These are phyloP conservation scores for Grosmannia clavigera DNA, from an alignment of 2,329 filamentous ascomycete species.

Conservation along the genomic window DNA sequence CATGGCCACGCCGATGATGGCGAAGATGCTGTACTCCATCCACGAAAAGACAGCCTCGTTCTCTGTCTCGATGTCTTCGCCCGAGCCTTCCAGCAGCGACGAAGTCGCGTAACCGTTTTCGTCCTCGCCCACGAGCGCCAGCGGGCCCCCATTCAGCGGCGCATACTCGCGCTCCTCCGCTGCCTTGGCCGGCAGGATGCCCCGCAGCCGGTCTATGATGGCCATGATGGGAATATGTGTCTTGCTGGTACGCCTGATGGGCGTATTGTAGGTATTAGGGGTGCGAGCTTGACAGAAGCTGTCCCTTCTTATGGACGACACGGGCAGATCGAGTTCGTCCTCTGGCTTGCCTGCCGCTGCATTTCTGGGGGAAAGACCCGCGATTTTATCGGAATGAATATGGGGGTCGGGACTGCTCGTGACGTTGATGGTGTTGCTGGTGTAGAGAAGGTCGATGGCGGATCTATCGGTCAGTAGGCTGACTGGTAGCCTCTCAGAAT, in stretches of 20 bases:
- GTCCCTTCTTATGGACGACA: neutral
- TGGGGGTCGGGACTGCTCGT: neutral
- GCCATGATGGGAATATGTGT: neutral
- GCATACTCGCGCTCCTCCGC: slow-evolving; percentile 22
- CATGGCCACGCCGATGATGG: slow-evolving; percentile 82
- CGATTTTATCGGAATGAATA: neutral
- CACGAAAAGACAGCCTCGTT: slow-evolving; percentile 56
- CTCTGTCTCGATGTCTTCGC: slow-evolving; percentile 11
- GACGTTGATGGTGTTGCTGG: neutral
- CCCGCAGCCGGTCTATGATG: slow-evolving; percentile 27
- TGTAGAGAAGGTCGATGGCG: neutral
- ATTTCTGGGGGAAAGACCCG: neutral
- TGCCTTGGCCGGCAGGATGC: slow-evolving; percentile 18
- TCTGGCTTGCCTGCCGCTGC: neutral
- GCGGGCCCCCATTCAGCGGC: slow-evolving; percentile 16
- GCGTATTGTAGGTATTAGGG: neutral
- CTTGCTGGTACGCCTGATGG: neutral
- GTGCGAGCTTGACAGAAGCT: neutral
- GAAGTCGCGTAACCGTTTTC: slow-evolving; percentile 12
- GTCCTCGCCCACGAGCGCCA: slow-evolving; percentile 17
- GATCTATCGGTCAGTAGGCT: neutral
- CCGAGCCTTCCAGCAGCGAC: slow-evolving; percentile 15
- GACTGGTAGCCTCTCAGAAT: neutral
- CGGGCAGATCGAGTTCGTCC: neutral
- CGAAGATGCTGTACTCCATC: slow-evolving; percentile 76